A percentile compares a stretch with the other conserved stretches of the same genome.
phyloP scores from a whole-genome alignment of 2,329 filamentous ascomycete genomes.

The Ceratocystis diversiconidia region DNA sequence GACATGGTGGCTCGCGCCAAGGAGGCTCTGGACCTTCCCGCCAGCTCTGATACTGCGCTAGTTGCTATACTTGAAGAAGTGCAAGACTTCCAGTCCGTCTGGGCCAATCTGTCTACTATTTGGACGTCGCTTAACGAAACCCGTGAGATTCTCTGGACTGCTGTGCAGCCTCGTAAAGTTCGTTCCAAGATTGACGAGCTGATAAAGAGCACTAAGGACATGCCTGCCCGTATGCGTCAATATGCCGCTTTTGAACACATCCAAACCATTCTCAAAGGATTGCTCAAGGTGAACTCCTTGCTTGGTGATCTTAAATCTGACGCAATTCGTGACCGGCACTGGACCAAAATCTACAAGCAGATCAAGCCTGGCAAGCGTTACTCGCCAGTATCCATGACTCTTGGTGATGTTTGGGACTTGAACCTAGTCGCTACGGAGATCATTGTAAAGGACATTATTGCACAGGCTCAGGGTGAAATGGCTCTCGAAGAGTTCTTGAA shows the following conservation, averaged over 20 bases:
- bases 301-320: conserved; percentile 89
- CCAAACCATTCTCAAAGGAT: conserved; percentile 73
- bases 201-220: conserved; percentile 96
- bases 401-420: conserved; percentile 98
- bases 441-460: conserved; percentile 82
- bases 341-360: conserved; percentile 95
- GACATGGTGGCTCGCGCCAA: conserved; percentile 94
- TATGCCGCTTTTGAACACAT: conserved; percentile 99
- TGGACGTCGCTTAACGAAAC: conserved; percentile 95
- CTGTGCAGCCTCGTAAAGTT: conserved; percentile 86
- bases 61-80: conserved; percentile 85
- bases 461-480: conserved; percentile 95
- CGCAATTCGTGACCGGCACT: conserved; percentile 89
- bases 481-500: conserved; percentile 94
- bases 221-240: conserved; percentile 97
- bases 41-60: conserved; percentile 66
- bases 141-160: conserved; percentile 84
- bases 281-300: conserved; percentile 81
- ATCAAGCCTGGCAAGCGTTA: conserved; percentile 87
- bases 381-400: conserved; percentile 81
- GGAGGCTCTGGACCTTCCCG: conserved; percentile 82
- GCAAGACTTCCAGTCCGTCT: conserved; percentile 96
- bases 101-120: conserved; percentile 87
- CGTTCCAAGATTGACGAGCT: conserved; percentile 77
- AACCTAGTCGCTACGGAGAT: conserved; percentile 77